phyloP scores from a whole-genome alignment of 352 stramenopile species.

The Phytophthora colocasiae region DNA sequence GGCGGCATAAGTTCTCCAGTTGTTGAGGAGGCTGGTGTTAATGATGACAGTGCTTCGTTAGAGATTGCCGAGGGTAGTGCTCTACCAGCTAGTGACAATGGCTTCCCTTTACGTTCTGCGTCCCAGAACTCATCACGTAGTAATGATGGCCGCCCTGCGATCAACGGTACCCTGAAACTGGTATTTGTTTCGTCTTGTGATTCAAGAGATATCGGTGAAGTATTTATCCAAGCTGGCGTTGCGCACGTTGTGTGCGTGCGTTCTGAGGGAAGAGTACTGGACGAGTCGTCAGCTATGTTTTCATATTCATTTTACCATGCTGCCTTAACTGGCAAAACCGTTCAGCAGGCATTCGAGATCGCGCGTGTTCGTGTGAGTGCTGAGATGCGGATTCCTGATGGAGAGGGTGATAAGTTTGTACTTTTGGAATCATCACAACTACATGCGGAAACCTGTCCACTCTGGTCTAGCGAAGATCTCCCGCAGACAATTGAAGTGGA shows the following conservation, averaged over 20 bases:
- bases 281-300: constrained; percentile 81
- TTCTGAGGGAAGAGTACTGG: constrained; percentile 70
- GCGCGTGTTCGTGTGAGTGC: constrained; percentile 73
- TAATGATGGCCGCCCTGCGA: constrained; percentile 28
- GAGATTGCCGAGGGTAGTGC: constrained; percentile 21
- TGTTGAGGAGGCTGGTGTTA: constrained; percentile 21
- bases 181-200: constrained; percentile 87
- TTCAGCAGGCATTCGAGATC: constrained; percentile 80
- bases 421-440: constrained; percentile 71
- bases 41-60: constrained; percentile 14
- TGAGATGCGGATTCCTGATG: constrained; percentile 68
- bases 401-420: constrained; percentile 83
- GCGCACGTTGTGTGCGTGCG: constrained; percentile 81
- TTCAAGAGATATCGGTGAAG: constrained; percentile 76
- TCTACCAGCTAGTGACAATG: constrained; percentile 10
- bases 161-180: constrained; percentile 66
- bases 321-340: constrained; percentile 70
- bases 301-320: constrained; percentile 84
- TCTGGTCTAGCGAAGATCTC: constrained; percentile 36
- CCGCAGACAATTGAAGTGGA: constrained; percentile 60
- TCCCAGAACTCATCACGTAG: constrained; percentile 35
- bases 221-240: constrained; percentile 82
- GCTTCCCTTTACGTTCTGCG: constrained; percentile 5
- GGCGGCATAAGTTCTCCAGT: constrained; percentile 28
- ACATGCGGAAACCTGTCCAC: constrained; percentile 59